Evolutionary conservation across 352 stramenopile species (phyloP), one percentile per base, ranked within the genome.

Genomic region (Aphanomyces stellatus): DNA sequence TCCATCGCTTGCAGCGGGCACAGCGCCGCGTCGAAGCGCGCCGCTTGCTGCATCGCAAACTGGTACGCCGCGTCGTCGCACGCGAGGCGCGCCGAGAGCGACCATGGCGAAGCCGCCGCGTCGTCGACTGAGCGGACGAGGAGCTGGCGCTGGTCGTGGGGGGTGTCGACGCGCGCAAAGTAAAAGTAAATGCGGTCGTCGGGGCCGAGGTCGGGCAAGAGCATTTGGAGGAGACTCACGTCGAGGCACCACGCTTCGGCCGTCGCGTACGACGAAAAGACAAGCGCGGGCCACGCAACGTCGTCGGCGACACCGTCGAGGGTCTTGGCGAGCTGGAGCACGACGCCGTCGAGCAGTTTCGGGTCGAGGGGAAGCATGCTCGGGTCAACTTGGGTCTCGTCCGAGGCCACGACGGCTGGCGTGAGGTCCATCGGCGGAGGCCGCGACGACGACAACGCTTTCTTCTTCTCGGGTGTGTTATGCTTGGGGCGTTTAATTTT

Each of bases 31-130:
- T 22, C 25, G 28, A 57, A 57, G 6, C n/a, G 49, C 25, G 49
- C 49, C 17, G 49, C 49, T 35, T 57, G 49, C 49, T 57, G 49
- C 49, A 57, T 57, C 25, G 49, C 49, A 13, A 57, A 30, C n/a
- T 57, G 49, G 30, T 57, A 57, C 49, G 33, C 6, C 4, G 6
- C 30, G 19, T 57, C 49, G 13, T 4, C 11, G 7, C 17, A 57
- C 17, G 28, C 49, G 11, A 13, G 6, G 49, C 27, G 15, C 11
- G 49, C 49, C 13, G 30, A 15, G 22, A 57, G 28, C 6, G 49
- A 34, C 49, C 49, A 57, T n/a, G 49, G 22, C 13, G 27, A 7
- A 22, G 19, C 6, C 13, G 25, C 49, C 7, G 30, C 25, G 11
- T 57, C 49, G 30, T 17, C 49, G 6, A 57, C 13, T 13, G 49